Evolutionary conservation across 305 asterid species (phyloP).

Genomic region (Fraxinus albicans): DNA sequence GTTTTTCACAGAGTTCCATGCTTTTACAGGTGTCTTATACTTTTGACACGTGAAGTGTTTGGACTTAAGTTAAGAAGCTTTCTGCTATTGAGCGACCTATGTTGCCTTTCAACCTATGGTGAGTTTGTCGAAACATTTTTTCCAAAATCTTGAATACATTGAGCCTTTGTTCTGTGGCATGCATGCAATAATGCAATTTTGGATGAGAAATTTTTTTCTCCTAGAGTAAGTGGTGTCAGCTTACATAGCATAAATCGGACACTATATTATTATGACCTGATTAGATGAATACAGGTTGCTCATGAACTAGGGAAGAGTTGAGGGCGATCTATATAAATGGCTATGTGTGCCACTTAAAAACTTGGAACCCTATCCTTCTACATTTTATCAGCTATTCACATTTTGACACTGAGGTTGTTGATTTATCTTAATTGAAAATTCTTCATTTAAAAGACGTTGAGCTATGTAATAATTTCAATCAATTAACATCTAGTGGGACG

Average conservation of each 20-base stretch:
- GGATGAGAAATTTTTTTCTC: not conserved
- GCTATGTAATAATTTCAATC: not conserved
- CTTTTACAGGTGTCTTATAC: constrained; percentile 10
- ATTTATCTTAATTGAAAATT: not conserved
- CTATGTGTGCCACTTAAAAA: not conserved
- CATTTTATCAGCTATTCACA: not conserved
- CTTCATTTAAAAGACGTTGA: not conserved
- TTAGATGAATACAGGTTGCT: not conserved
- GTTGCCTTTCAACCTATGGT: constrained; percentile 16
- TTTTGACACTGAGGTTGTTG: not conserved
- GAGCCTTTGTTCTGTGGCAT: not conserved
- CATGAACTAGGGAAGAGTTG: not conserved
- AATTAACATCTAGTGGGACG: not conserved
- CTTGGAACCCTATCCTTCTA: not conserved
- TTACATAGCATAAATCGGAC: not conserved
- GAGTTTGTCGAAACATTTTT: constrained; percentile 19
- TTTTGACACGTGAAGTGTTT: constrained; percentile 14
- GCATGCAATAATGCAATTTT: not conserved
- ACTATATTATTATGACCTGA: not conserved
- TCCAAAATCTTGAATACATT: not conserved
- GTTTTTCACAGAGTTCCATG: constrained; percentile 15
- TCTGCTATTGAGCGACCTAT: not conserved
- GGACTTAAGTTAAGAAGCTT: not conserved
- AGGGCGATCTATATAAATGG: not conserved
- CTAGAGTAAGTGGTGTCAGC: not conserved